Percentiles rank a stretch among this genome's conserved stretches.
Evolutionary conservation across 371 early-diverging fungal genomes (phyloP).

Genomic region (Cokeromyces recurvatus): DNA sequence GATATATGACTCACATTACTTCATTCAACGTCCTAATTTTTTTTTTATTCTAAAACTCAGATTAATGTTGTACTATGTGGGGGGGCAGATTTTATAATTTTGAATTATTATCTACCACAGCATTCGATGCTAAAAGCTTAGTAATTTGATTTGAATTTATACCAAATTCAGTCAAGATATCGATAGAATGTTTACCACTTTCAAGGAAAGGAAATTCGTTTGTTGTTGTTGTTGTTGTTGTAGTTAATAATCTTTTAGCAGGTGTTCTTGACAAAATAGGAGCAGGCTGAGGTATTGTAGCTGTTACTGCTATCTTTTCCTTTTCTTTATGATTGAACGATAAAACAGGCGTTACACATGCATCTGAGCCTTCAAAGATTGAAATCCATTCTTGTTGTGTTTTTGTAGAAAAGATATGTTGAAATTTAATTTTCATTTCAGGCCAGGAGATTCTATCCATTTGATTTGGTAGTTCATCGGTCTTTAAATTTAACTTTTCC

Average conservation of each 20-base stretch:
- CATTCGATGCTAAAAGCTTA: constrained; percentile 4
- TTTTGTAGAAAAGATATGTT: constrained; percentile 46
- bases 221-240: constrained; percentile 13
- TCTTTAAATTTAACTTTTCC: constrained; percentile 48
- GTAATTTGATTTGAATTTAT: constrained; percentile 17
- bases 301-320: constrained; percentile 2
- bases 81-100: too few species aligned
- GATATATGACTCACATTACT: too few species aligned
- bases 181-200: constrained; percentile 52
- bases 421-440: constrained; percentile 46
- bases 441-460: constrained; percentile 53
- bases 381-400: constrained; percentile 65
- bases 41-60: too few species aligned
- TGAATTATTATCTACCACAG: too few species aligned
- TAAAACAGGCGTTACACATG: constrained; percentile 72
- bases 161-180: constrained; percentile 54
- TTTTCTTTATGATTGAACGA: constrained; percentile 32
- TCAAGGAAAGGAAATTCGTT: constrained; percentile 31
- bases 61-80: too few species aligned
- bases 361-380: constrained; percentile 66
- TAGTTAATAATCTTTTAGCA: constrained; percentile 16
- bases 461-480: constrained; percentile 45
- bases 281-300: constrained; percentile 51
- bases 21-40: too few species aligned
- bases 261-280: constrained; percentile 63